Base-by-base conservation (phyloP, 345 rosid species). In the Cardiospermum halicacabum region DNA sequence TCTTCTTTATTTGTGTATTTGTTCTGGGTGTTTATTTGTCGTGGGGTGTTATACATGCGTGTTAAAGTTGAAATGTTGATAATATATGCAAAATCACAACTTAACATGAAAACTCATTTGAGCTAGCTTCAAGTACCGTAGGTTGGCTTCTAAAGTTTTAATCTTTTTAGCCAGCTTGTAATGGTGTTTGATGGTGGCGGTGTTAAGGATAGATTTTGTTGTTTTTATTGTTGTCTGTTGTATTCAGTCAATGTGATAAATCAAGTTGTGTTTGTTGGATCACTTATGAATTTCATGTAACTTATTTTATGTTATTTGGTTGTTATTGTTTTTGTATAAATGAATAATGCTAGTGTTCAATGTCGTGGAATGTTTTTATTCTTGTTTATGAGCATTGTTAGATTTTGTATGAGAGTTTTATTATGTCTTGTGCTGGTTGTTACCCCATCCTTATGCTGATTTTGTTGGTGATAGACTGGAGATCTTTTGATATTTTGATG, bases 61-160 rank as follows among this genome's bases (percentile, higher is more conserved):
- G 42, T 56, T 65, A 51, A 25, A 19, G 40, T 60, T 4, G 26
- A 28, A 45, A 60, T 63, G 36, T 58, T 61, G 26, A 25, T 60
- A 56, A 72, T 67, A 53, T 65, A 67, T 81, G 79, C 42, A 16
- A n/a, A 59, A 71, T 69, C 74, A 65, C 57, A 49, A 66, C 70
- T 36, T 65, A 51, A 71, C 73, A 69, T 75, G 70, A 76, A 72
- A 69, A 56, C 76, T 77, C 78, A 67, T 72, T 70, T 81, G 53
- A 65, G 37, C 77, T 68, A 66, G 65, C 61, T 62, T 56, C 61
- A 1, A 34, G 68, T 75, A 60, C 75, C 72, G 53, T 51, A 83
- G 76, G 79, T 76, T 71, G 61, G 55, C 36, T 66, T 56, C 69
- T 45, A n/a, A 66, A 69, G 71, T 80, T 76, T 57, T 47, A 15